Percentiles rank a stretch among this genome's conserved stretches.
Evolutionary conservation across 768 basidiomycete genomes (phyloP).

Genomic region (Neoboletus brunneissimus): DNA sequence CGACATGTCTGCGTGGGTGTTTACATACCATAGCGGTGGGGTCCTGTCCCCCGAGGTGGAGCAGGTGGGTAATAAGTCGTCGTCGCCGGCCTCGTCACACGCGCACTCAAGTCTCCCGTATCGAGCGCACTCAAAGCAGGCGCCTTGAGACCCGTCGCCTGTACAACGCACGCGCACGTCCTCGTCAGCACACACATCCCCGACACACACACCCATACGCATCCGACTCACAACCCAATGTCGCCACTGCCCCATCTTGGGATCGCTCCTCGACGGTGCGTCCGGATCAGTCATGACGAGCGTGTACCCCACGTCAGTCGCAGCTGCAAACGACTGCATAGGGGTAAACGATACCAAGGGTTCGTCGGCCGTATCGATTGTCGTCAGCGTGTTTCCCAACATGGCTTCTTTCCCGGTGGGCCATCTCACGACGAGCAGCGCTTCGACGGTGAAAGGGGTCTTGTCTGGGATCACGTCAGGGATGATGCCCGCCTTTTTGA

Average conservation of each 20-base stretch:
- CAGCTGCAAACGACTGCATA: conserved; percentile 34
- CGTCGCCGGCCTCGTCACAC: conserved; percentile 44
- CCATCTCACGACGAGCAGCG: conserved; percentile 29
- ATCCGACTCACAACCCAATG: conserved; percentile 50
- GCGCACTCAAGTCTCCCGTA: conserved; percentile 34
- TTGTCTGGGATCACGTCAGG: conserved; percentile 31
- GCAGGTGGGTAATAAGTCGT: conserved; percentile 59
- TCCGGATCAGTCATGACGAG: conserved; percentile 60
- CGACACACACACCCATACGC: neutral
- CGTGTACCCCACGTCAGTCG: conserved; percentile 42
- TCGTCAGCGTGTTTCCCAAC: conserved; percentile 38
- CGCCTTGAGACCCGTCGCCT: conserved; percentile 41
- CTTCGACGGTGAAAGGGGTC: conserved; percentile 26
- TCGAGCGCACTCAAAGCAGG: conserved; percentile 31
- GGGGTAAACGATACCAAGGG: conserved; percentile 49
- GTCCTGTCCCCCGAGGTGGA: conserved; percentile 50
- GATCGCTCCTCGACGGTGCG: conserved; percentile 49
- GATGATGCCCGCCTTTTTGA: conserved; percentile 23
- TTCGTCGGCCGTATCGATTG: conserved; percentile 44
- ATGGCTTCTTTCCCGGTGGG: conserved; percentile 32
- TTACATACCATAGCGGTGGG: conserved; percentile 55
- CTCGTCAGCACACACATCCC: neutral
- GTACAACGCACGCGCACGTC: neutral
- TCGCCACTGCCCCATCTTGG: conserved; percentile 50
- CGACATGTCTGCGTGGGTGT: neutral